Evolutionary conservation across 1,284 basidiomycete species (phyloP), one percentile per base, ranked within the genome.

Genomic region (Papiliotrema flavescens): DNA sequence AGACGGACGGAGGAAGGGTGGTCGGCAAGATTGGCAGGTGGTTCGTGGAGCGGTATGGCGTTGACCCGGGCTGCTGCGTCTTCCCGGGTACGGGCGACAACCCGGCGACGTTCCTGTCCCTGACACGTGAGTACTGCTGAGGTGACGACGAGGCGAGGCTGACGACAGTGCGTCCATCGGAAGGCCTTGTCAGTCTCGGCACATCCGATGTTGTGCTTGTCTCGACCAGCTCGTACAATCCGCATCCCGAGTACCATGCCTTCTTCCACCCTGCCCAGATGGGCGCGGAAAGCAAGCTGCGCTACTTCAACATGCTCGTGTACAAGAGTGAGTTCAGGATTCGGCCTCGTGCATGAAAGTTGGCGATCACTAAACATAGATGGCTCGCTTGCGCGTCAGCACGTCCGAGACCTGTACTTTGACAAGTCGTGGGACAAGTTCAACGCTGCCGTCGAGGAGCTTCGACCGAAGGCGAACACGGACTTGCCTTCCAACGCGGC

Each of bases 81-180:
- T 87, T 87, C 14, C 88, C 90, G 0, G 90, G 91, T 66, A 94
- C 90, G 0, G 92, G 92, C 13, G 92, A 96, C 74, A 96, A 96
- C 71, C 88, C 91, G 2, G 89, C 90, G 1, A 92, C 90, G 2
- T 85, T 94, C 58, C 82, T 91, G 45, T 84, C 87, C 2, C 81
- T 92, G 47, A 73, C 72, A 45, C 59, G 72, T 76, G 54, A 71
- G 74, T 67, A 4, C 13, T 13, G n/a, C 4, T 41, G 42, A 20
- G 1, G 19, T 6, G 14, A 8, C 23, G 22, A 17, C 34, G 1
- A 22, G 19, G 44, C 17, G 11, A 40, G 48, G 52, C 47, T 54
- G 11, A 51, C 23, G 4, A 80, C n/a, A 85, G 87, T n/a, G 83
- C 88, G 57, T 23, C 60, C 55, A 28, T 62, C 56, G 14, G 90